Evolutionary conservation across 2,329 filamentous ascomycete species (phyloP), one percentile per base, ranked within the genome.

Genomic region (Cercospora zeina): DNA sequence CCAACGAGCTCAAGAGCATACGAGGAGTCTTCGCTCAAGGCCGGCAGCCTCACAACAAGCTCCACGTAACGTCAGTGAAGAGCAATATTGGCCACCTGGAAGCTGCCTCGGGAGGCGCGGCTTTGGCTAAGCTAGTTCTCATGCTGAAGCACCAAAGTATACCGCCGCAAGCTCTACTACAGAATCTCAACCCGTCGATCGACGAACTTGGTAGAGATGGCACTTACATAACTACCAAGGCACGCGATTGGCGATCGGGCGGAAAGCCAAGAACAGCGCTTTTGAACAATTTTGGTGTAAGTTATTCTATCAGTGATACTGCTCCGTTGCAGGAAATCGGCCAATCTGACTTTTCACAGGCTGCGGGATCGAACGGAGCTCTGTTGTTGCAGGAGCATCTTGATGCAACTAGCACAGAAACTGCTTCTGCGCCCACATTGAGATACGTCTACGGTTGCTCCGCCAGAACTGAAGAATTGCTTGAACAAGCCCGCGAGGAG

Each of bases 331-430:
- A 16, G 2, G 50, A 14, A 34, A 3, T 7, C 13, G 19, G 27
- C 24, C 8, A 2, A 51, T 31, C 27, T 55, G 10, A 42, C 24
- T 30, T 55, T 9, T 55, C 13, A 16, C 36, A 55, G 54, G 76
- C 76, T 7, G 71, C 74, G 7, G 76, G 76, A 8, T 75, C 75
- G 1, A 77, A 78, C 51, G 74, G 73, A 1, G 63, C 69, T 2
- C 55, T 76, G 14, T 33, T 74, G 1, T 24, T 76, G 10, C 56
- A 50, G n/a, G 58, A 60, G 24, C 4, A 54, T 27, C n/a, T 37
- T 4, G 24, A 56, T 5, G 14, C 34, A 5, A 33, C 2, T 7
- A 31, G 9, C 27, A n/a, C 21, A 5, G 34, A 42, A 10, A 45
- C 3, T 9, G 10, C 36, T 11, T 27, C 13, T 27, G 7, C 19